Conservation (phyloP, 1,284 basidiomycete genomes). For the Puccinia hordei region DNA sequence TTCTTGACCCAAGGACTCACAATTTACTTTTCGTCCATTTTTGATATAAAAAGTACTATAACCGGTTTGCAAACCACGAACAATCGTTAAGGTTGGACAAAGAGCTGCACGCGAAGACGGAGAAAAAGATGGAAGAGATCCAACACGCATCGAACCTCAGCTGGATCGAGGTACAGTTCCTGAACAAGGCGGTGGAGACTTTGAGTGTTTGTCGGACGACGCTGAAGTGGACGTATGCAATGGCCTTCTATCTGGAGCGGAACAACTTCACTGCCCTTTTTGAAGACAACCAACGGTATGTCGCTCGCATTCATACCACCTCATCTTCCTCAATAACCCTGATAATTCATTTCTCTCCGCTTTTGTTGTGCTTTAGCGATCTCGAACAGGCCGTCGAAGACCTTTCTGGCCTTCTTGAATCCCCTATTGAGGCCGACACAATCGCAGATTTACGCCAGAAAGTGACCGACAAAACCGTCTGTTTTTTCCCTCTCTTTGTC, state of each 20-base stretch:
- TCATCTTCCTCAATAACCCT: not conserved
- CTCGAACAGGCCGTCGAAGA: constrained; percentile 93
- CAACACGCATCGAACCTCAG: constrained; percentile 85
- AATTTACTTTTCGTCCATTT: too few relatives aligned
- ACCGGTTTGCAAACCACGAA: constrained; percentile 97
- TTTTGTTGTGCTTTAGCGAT: constrained; percentile 66
- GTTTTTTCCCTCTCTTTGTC: constrained; percentile 57
- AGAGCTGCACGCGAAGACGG: constrained; percentile 87
- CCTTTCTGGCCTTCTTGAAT: constrained; percentile 85
- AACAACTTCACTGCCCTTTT: constrained; percentile 94
- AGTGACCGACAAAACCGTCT: constrained; percentile 88
- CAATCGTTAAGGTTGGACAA: constrained; percentile 93
- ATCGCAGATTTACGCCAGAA: constrained; percentile 82
- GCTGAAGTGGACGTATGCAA: constrained; percentile 99
- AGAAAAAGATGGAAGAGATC: constrained; percentile 99
- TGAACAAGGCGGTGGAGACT: constrained; percentile 93
- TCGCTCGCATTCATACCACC: constrained; percentile 23
- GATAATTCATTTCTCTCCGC: not conserved
- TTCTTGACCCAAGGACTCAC: too few relatives aligned
- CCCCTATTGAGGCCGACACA: constrained; percentile 79
- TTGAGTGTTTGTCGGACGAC: constrained; percentile 80
- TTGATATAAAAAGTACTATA: constrained; percentile 82
- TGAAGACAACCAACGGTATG: constrained; percentile 90
- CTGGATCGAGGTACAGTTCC: constrained; percentile 99
- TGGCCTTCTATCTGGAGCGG: constrained; percentile 88